A percentile compares a stretch with the other conserved stretches of the same genome.
phyloP scores from a whole-genome alignment of 2,329 filamentous ascomycete genomes.

The Fusarium hostae region DNA sequence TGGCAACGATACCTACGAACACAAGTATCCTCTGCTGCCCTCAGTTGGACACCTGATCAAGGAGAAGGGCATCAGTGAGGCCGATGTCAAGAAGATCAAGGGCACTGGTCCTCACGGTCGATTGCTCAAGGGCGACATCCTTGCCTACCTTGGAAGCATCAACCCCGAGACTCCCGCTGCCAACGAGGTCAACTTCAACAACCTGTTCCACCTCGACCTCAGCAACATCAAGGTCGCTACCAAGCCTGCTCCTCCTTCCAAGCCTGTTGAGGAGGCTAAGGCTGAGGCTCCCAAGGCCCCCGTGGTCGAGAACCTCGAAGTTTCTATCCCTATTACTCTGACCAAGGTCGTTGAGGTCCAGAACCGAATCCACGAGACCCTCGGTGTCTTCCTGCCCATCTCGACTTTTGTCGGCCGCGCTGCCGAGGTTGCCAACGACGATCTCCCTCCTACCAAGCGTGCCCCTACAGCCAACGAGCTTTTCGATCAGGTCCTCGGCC shows the following conservation, averaged over 20 bases:
- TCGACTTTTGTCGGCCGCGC: constrained; percentile 89
- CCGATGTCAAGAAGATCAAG: constrained; percentile 82
- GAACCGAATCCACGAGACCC: constrained; percentile 78
- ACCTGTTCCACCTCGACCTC: constrained; percentile 86
- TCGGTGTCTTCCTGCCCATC: constrained; percentile 84
- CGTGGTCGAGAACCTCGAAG: constrained; percentile 61
- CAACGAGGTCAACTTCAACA: constrained; percentile 76
- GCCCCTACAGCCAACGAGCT: constrained; percentile 79
- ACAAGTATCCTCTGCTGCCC: constrained; percentile 79
- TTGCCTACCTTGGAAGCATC: constrained; percentile 87
- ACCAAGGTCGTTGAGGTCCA: constrained; percentile 82
- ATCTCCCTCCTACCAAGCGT: constrained; percentile 75
- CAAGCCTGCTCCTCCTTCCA: constrained; percentile 55
- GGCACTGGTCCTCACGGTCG: constrained; percentile 89
- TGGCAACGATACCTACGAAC: constrained; percentile 66
- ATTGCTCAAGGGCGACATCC: constrained; percentile 92
- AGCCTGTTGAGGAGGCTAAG: constrained; percentile 48
- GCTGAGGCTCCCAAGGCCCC: constrained; percentile 55
- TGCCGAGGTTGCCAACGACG: constrained; percentile 86
- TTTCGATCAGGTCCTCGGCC: constrained; percentile 87
- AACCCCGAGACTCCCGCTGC: constrained; percentile 75
- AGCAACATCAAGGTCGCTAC: constrained; percentile 90
- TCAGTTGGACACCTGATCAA: constrained; percentile 87
- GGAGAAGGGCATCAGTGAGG: constrained; percentile 78
- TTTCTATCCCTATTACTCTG: constrained; percentile 83